Conservation (phyloP, 2,329 filamentous ascomycete genomes). For the Phyllachora maydis region DNA sequence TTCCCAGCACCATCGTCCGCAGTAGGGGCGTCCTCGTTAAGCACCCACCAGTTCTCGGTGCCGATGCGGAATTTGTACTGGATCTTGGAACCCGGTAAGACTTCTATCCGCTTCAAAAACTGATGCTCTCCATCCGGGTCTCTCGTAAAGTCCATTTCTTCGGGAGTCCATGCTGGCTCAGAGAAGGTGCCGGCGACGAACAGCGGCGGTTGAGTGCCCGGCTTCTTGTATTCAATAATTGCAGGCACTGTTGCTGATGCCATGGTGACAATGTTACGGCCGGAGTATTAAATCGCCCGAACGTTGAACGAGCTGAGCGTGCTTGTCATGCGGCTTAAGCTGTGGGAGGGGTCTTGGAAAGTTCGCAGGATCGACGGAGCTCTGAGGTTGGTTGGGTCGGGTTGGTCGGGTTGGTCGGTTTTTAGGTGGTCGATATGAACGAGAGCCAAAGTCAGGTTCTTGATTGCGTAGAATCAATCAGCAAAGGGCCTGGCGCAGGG, state of each 20-base stretch:
- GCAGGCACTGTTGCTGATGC: conserved; percentile 18
- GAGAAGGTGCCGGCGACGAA: conserved; percentile 52
- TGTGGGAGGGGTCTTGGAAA: too few species aligned
- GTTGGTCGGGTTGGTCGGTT: too few species aligned
- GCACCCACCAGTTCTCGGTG: conserved; percentile 45
- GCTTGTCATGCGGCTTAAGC: too few species aligned
- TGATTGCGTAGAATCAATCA: too few species aligned
- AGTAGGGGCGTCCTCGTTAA: conserved; percentile 39
- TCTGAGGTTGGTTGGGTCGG: too few species aligned
- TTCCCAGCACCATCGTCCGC: conserved; percentile 23
- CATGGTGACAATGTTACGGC: conserved; percentile 10
- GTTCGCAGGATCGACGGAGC: too few species aligned
- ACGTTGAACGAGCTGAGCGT: too few species aligned
- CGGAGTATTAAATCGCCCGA: not conserved
- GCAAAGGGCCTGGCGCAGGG: too few species aligned
- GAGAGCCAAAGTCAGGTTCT: too few species aligned
- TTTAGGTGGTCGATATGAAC: too few species aligned
- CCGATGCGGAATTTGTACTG: conserved; percentile 61
- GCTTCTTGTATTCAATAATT: conserved; percentile 38
- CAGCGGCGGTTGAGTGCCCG: conserved; percentile 42
- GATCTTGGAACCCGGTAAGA: conserved; percentile 35
- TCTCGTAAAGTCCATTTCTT: conserved; percentile 39
- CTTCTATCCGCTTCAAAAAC: conserved; percentile 35
- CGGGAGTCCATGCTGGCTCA: conserved; percentile 41
- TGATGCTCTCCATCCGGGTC: conserved; percentile 29